phyloP scores from a whole-genome alignment of 2,329 filamentous ascomycete species.

The Raffaelea deltoideospora region DNA sequence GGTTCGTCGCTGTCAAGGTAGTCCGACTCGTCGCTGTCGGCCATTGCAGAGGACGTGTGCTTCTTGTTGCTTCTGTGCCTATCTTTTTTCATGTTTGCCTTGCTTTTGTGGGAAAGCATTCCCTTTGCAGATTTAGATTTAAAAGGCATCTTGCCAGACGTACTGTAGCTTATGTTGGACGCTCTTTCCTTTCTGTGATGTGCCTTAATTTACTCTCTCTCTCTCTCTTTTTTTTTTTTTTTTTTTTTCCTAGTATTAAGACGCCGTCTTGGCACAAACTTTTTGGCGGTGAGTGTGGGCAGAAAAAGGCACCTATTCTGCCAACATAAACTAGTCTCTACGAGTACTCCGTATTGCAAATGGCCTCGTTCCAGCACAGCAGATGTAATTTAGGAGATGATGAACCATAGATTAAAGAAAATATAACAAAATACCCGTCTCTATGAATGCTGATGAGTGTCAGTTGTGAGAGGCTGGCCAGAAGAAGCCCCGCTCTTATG shows the following conservation, averaged over 20 bases:
- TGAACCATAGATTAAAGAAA: too few species aligned
- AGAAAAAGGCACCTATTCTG: neutral
- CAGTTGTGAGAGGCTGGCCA: too few species aligned
- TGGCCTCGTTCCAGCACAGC: too few species aligned
- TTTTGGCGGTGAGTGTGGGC: conserved; percentile 1
- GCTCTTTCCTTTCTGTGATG: neutral
- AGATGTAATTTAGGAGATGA: too few species aligned
- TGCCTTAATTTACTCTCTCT: neutral
- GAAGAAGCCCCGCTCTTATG: too few species aligned
- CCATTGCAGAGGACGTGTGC: neutral
- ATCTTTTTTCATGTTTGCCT: neutral
- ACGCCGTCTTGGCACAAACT: neutral
- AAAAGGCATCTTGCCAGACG: too few species aligned
- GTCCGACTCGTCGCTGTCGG: conserved; percentile 25
- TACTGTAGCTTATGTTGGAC: too few species aligned
- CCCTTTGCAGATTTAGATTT: too few species aligned
- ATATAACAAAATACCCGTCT: too few species aligned
- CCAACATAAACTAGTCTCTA: too few species aligned
- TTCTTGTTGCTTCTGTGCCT: neutral
- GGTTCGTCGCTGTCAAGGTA: conserved; percentile 24
- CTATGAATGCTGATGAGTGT: too few species aligned
- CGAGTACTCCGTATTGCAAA: too few species aligned
- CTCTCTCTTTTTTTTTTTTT: neutral
- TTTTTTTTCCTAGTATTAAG: neutral
- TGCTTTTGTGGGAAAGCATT: neutral